phyloP scores from a whole-genome alignment of 495 filamentous ascomycete genomes.

The Penicillium nucicola region DNA sequence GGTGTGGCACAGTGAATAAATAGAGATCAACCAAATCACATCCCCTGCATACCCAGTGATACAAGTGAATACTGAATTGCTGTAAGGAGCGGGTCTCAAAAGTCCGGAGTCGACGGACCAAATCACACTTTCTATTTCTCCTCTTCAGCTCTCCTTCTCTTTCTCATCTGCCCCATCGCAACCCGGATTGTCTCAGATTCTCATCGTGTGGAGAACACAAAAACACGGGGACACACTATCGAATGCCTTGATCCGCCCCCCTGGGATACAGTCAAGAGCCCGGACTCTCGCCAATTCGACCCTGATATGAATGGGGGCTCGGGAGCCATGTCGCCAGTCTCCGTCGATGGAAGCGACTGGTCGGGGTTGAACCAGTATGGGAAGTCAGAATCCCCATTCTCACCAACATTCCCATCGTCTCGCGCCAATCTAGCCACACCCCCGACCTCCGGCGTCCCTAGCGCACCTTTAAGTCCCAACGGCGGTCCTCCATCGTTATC shows the following conservation, averaged over 20 bases:
- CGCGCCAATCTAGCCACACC: slow-evolving; percentile 68
- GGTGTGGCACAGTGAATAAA: too few relatives aligned
- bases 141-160: slow-evolving; percentile 15
- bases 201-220: slow-evolving; percentile 12
- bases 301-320: slow-evolving; percentile 57
- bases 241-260: slow-evolving; percentile 1
- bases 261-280: not conserved
- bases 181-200: slow-evolving; percentile 19
- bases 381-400: slow-evolving; percentile 53
- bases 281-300: slow-evolving; percentile 2
- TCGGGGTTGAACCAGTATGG: slow-evolving; percentile 74
- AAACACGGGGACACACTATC: not conserved
- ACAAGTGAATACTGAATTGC: not conserved
- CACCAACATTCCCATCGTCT: slow-evolving; percentile 45
- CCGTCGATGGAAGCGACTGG: slow-evolving; percentile 84
- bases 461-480: slow-evolving; percentile 52
- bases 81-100: slow-evolving; percentile 11
- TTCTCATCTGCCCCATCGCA: not conserved
- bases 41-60: not conserved
- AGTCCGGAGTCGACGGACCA: slow-evolving; percentile 16
- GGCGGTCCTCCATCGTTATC: slow-evolving; percentile 15
- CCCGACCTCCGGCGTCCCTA: slow-evolving; percentile 63
- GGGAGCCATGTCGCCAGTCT: slow-evolving; percentile 79
- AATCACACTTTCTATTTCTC: slow-evolving; percentile 23
- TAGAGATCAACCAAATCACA: too few relatives aligned